These are phyloP conservation scores for Claviceps africana DNA, from an alignment of 2,329 filamentous ascomycete species.

Conservation along the genomic window DNA sequence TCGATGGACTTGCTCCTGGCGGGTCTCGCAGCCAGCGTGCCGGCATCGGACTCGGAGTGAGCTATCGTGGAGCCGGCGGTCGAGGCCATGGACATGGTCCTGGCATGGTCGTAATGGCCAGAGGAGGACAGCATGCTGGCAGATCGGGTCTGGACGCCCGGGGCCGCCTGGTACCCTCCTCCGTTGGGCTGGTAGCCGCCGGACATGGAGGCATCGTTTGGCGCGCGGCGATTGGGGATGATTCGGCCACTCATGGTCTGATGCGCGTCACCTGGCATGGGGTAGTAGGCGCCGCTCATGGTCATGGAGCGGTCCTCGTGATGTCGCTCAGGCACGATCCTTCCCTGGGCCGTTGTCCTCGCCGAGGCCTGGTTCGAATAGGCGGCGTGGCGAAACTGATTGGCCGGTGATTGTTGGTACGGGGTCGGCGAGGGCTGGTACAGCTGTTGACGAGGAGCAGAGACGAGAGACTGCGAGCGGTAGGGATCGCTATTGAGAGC, in stretches of 20 bases:
- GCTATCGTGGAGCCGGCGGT: conserved; percentile 59
- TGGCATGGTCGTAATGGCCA: conserved; percentile 30
- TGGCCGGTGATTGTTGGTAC: conserved; percentile 53
- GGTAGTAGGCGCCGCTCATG: conserved; percentile 61
- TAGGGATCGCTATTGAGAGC: conserved; percentile 76
- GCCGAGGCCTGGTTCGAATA: conserved; percentile 52
- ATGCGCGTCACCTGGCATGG: conserved; percentile 62
- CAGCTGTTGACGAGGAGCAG: conserved; percentile 56
- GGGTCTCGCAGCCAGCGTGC: conserved; percentile 37
- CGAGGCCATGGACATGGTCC: conserved; percentile 89
- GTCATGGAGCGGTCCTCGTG: conserved; percentile 93
- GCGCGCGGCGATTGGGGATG: conserved; percentile 57
- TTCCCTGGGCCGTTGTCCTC: conserved; percentile 78
- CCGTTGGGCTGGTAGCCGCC: conserved; percentile 23
- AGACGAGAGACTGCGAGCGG: conserved; percentile 85
- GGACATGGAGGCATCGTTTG: conserved; percentile 24
- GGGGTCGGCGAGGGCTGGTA: conserved; percentile 50
- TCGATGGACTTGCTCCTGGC: conserved; percentile 44
- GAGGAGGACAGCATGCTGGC: conserved; percentile 47
- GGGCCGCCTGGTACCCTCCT: conserved; percentile 28
- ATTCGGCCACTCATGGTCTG: conserved; percentile 90
- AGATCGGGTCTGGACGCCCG: conserved; percentile 43
- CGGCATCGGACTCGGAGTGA: conserved; percentile 41
- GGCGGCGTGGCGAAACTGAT: conserved; percentile 64
- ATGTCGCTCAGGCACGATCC: conserved; percentile 79